These are phyloP conservation scores for Colletotrichum sansevieriae DNA, from an alignment of 2,329 filamentous ascomycete genomes.

Conservation along the genomic window DNA sequence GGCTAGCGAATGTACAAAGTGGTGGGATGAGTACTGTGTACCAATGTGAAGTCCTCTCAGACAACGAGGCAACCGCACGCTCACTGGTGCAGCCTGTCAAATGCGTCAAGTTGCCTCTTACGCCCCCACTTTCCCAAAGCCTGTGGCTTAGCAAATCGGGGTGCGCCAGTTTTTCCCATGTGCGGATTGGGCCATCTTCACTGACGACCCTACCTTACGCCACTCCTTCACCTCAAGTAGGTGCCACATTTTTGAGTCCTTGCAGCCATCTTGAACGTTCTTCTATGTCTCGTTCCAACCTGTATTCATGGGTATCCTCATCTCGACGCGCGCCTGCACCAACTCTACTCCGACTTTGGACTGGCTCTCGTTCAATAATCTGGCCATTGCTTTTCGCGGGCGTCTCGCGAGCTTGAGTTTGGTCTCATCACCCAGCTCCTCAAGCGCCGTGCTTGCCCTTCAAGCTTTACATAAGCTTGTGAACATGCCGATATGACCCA, in stretches of 20 bases:
- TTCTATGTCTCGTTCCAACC: too few relatives aligned
- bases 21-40: not conserved
- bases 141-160: not conserved
- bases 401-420: conserved; percentile 10
- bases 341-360: not conserved
- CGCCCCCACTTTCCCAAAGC: conserved; percentile 15
- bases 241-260: too few relatives aligned
- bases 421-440: not conserved
- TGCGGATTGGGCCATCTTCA: conserved; percentile 18
- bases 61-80: conserved; percentile 5
- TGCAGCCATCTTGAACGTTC: too few relatives aligned
- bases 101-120: conserved; percentile 32
- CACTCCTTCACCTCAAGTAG: too few relatives aligned
- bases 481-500: not conserved
- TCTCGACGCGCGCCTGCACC: not conserved
- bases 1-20: not conserved
- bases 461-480: not conserved
- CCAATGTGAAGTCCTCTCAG: not conserved
- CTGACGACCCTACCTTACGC: too few relatives aligned
- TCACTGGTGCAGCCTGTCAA: conserved; percentile 27
- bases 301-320: too few relatives aligned
- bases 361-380: not conserved
- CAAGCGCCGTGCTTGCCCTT: not conserved
- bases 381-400: not conserved
- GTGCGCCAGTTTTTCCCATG: conserved; percentile 3